phyloP scores from a whole-genome alignment of 352 stramenopile genomes.

The Globisporangium abappressorium region DNA sequence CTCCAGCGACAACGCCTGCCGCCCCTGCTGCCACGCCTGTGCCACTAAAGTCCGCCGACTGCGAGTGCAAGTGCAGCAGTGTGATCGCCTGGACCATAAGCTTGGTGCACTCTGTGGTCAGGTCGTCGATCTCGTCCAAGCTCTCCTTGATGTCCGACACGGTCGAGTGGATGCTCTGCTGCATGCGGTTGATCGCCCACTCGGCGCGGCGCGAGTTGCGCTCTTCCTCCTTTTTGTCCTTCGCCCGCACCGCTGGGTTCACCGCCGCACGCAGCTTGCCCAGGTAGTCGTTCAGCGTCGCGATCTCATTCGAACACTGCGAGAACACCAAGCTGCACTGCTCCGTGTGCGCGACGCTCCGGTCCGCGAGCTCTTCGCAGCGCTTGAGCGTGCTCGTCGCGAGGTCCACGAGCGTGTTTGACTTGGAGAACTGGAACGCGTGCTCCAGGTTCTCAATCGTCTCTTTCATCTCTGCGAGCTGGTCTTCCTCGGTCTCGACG shows the following conservation, averaged over 20 bases:
- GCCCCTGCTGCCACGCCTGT: conserved; percentile 79
- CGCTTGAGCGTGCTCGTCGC: conserved; percentile 64
- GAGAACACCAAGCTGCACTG: conserved; percentile 82
- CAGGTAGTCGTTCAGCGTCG: conserved; percentile 77
- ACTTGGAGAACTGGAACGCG: conserved; percentile 84
- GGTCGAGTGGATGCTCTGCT: conserved; percentile 62
- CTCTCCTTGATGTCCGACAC: conserved; percentile 69
- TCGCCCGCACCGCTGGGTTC: conserved; percentile 43
- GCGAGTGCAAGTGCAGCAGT: conserved; percentile 73
- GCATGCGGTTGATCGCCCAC: conserved; percentile 75
- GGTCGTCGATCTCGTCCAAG: conserved; percentile 75
- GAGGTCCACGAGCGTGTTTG: conserved; percentile 62
- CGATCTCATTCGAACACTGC: conserved; percentile 73
- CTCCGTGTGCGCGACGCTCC: conserved; percentile 63
- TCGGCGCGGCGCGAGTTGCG: conserved; percentile 64
- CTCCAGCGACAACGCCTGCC: conserved; percentile 75
- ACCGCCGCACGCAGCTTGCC: conserved; percentile 69
- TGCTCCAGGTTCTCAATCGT: conserved; percentile 66
- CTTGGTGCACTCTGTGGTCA: conserved; percentile 78
- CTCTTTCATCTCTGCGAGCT: conserved; percentile 58
- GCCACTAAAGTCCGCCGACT: conserved; percentile 82
- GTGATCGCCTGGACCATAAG: conserved; percentile 87
- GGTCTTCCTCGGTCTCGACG: conserved; percentile 74
- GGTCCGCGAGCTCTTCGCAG: conserved; percentile 70
- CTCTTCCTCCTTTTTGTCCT: conserved; percentile 72